These are phyloP conservation scores for Blepharisma undulans DNA, from an alignment of 169 alveolate species.

Conservation along the genomic window DNA sequence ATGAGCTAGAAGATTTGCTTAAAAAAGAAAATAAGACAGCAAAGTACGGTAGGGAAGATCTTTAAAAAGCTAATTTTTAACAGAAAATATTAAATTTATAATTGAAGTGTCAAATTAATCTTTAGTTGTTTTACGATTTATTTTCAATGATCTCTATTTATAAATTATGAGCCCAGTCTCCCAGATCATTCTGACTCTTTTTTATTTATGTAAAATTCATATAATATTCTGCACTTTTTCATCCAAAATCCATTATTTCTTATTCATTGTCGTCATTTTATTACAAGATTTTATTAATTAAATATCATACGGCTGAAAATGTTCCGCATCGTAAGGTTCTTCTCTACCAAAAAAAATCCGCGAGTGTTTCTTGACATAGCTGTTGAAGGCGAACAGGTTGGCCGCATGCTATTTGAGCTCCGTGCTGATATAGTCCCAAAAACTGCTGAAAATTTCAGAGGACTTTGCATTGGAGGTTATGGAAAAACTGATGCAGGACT, in stretches of 20 bases:
- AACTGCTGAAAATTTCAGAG: slow-evolving; percentile 94
- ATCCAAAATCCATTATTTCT: too few relatives aligned
- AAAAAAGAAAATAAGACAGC: not conserved
- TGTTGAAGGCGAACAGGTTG: slow-evolving; percentile 48
- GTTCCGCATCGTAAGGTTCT: not conserved
- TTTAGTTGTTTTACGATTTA: too few relatives aligned
- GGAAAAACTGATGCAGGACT: slow-evolving; percentile 63
- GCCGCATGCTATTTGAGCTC: slow-evolving; percentile 68
- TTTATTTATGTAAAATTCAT: too few relatives aligned
- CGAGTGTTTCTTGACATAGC: slow-evolving; percentile 65
- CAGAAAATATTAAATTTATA: too few relatives aligned
- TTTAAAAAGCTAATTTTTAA: too few relatives aligned
- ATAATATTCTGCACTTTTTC: too few relatives aligned
- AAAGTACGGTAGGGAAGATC: not conserved
- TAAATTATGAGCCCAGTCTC: too few relatives aligned
- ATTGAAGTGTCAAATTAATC: too few relatives aligned
- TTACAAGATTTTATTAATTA: not conserved
- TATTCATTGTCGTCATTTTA: too few relatives aligned
- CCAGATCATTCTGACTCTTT: too few relatives aligned
- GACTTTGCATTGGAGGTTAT: slow-evolving; percentile 92
- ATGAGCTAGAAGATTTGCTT: not conserved
- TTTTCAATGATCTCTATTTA: too few relatives aligned
- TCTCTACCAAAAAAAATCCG: slow-evolving; percentile 54
- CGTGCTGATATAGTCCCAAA: slow-evolving; percentile 87
- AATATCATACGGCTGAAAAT: not conserved